A percentile compares a stretch with the other conserved stretches of the same genome.
These are phyloP conservation scores for Musa troglodytarum DNA, from an alignment of 176 grass and related monocot species.

Conservation along the genomic window DNA sequence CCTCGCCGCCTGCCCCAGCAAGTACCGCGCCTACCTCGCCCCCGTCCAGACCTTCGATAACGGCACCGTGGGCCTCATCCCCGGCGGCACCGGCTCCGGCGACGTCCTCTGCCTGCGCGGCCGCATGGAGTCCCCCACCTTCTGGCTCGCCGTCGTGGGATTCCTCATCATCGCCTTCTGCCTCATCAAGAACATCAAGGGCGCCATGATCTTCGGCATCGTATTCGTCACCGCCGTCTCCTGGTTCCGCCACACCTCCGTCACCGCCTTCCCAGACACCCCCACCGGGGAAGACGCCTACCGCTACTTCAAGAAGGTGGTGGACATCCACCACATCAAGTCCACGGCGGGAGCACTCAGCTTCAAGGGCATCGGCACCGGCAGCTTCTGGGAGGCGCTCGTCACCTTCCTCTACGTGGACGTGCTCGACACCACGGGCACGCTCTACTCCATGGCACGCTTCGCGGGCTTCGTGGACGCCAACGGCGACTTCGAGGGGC, in stretches of 20 bases:
- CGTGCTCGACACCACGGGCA: slow-evolving; percentile 16
- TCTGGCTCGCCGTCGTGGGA: slow-evolving; percentile 10
- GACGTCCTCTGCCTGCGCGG: slow-evolving; percentile 12
- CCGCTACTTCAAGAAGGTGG: slow-evolving; percentile 8
- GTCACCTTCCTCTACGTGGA: slow-evolving; percentile 18
- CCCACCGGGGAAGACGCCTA: neutral
- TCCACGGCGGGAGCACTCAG: slow-evolving; percentile 14
- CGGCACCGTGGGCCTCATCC: slow-evolving; percentile 10
- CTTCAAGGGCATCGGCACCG: slow-evolving; percentile 8
- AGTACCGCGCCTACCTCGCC: slow-evolving; percentile 8
- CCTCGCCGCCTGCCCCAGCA: slow-evolving; percentile 9
- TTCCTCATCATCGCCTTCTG: slow-evolving; percentile 16
- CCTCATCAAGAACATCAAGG: slow-evolving; percentile 17
- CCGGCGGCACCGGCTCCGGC: neutral
- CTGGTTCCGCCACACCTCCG: slow-evolving; percentile 4
- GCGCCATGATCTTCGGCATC: slow-evolving; percentile 18
- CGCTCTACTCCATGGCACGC: slow-evolving; percentile 18
- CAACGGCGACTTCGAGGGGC: slow-evolving; percentile 11
- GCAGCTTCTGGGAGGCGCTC: slow-evolving; percentile 5
- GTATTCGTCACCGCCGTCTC: slow-evolving; percentile 10
- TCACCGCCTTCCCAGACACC: slow-evolving; percentile 9
- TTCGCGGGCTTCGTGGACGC: slow-evolving; percentile 4
- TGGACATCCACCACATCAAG: slow-evolving; percentile 4
- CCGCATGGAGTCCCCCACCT: slow-evolving; percentile 10
- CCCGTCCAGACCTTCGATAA: slow-evolving; percentile 13